Conservation (phyloP, 805 yeast genomes). For the Cyberlindnera veronae region DNA sequence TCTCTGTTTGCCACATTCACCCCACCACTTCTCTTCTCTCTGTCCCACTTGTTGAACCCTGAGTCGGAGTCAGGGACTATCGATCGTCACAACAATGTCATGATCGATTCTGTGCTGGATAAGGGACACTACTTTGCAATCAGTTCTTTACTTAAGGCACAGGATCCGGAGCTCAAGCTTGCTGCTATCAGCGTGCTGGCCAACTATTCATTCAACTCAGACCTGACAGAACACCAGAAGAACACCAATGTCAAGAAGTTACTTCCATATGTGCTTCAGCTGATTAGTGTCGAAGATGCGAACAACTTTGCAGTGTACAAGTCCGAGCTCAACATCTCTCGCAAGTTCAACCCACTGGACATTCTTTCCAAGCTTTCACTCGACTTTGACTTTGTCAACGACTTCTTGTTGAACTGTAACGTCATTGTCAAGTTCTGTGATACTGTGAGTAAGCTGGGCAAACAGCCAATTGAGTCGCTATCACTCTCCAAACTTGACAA, state of each 20-base stretch:
- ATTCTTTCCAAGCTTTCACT: conserved; percentile 33
- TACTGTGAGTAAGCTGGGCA: conserved; percentile 25
- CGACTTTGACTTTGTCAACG: conserved; percentile 32
- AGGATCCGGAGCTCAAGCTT: conserved; percentile 22
- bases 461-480: conserved; percentile 23
- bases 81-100: conserved; percentile 1
- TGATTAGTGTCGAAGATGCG: conserved; percentile 19
- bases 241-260: conserved; percentile 18
- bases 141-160: conserved; percentile 22
- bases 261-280: conserved; percentile 23
- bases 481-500: conserved; percentile 30
- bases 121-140: conserved; percentile 20
- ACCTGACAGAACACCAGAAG: conserved; percentile 10
- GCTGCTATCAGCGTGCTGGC: conserved; percentile 20
- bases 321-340: conserved; percentile 18
- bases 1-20: conserved; percentile 15
- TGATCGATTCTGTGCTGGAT: conserved; percentile 17
- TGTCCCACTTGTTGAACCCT: conserved; percentile 20
- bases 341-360: conserved; percentile 30
- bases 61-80: conserved; percentile 9
- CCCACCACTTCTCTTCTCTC: conserved; percentile 22
- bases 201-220: conserved; percentile 20
- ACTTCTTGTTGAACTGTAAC: conserved; percentile 32
- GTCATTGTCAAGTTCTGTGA: conserved; percentile 32
- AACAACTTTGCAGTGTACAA: conserved; percentile 16